A percentile compares a stretch with the other conserved stretches of the same genome.
Evolutionary conservation across 768 basidiomycete species (phyloP).

Genomic region (Boletus sp.): DNA sequence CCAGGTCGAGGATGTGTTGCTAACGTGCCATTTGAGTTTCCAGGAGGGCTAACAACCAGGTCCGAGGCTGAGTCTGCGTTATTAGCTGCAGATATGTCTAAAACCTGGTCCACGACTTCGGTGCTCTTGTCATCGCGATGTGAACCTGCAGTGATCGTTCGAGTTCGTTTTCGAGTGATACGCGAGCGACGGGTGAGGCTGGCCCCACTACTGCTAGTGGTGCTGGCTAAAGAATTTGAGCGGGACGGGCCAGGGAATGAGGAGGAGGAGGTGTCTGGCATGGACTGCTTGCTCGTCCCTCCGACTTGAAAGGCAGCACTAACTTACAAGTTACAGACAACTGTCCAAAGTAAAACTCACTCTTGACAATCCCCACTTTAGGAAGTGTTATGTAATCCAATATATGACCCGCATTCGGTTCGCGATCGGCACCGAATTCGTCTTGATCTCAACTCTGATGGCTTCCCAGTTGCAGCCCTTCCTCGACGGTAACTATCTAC

Average conservation of each 20-base stretch:
- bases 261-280: conserved; percentile 32
- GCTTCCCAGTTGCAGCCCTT: conserved; percentile 12
- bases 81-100: conserved; percentile 31
- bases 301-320: conserved; percentile 18
- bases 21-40: conserved; percentile 3
- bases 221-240: conserved; percentile 34
- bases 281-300: conserved; percentile 26
- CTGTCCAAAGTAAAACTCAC: conserved; percentile 21
- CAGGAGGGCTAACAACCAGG: conserved; percentile 10
- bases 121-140: conserved; percentile 18
- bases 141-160: conserved; percentile 42
- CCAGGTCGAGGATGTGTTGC: conserved; percentile 16
- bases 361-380: conserved; percentile 13
- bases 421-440: conserved; percentile 18
- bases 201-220: conserved; percentile 47
- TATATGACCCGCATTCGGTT: conserved; percentile 2
- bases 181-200: conserved; percentile 50
- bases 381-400: conserved; percentile 31
- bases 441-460: conserved; percentile 4
- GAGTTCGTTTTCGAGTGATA: conserved; percentile 52
- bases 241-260: conserved; percentile 32
- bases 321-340: neutral
- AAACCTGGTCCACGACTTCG: conserved; percentile 19
- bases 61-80: conserved; percentile 6
- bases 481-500: conserved; percentile 19